phyloP scores from a whole-genome alignment of 192 early-diverging fungal species.

The Diversispora epigaea region DNA sequence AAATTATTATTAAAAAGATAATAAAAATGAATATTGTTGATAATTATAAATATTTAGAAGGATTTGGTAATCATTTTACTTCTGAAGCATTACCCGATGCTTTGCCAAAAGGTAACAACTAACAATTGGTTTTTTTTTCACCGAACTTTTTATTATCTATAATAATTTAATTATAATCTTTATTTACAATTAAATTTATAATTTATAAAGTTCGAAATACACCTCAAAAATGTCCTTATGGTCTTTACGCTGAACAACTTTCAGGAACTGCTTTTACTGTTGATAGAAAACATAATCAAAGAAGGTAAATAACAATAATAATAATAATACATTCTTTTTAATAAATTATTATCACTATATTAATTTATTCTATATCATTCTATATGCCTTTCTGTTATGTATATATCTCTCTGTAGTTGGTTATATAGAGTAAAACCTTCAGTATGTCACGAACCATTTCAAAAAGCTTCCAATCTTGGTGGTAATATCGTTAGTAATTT shows the following conservation, averaged over 20 bases:
- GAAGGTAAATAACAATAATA: conserved; percentile 47
- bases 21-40: conserved; percentile 36
- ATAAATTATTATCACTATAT: too few species aligned
- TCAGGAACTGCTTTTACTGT: conserved; percentile 91
- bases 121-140: neutral
- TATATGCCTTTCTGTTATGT: too few species aligned
- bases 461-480: conserved; percentile 31
- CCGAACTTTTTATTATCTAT: neutral
- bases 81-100: conserved; percentile 79
- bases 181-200: neutral
- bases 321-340: too few species aligned
- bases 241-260: conserved; percentile 93
- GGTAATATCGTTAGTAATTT: conserved; percentile 62
- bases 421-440: conserved; percentile 95
- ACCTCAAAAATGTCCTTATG: conserved; percentile 86
- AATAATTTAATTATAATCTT: neutral
- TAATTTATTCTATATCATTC: too few species aligned
- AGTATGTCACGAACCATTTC: conserved; percentile 77
- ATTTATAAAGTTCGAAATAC: conserved; percentile 74
- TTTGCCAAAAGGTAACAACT: conserved; percentile 68
- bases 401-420: conserved; percentile 76
- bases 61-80: conserved; percentile 88
- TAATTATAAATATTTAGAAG: conserved; percentile 66
- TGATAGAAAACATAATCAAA: conserved; percentile 73
- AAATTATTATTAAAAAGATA: too few species aligned